These are phyloP conservation scores for Eutypa lata DNA, from an alignment of 2,329 filamentous ascomycete genomes.

Conservation along the genomic window DNA sequence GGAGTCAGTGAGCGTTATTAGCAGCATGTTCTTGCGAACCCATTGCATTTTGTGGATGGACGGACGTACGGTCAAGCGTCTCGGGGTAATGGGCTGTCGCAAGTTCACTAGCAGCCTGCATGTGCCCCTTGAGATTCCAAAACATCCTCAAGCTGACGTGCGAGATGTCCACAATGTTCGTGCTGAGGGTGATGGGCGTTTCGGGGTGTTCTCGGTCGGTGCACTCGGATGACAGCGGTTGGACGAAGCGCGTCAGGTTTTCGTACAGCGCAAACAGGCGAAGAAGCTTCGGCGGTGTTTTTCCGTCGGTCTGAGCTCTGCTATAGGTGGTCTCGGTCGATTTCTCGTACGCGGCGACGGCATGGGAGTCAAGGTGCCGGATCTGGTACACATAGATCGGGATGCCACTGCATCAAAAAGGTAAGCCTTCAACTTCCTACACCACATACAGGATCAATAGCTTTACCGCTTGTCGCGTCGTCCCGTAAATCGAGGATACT, in stretches of 20 bases:
- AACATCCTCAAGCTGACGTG: constrained; percentile 88
- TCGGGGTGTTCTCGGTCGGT: constrained; percentile 66
- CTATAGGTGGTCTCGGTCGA: constrained; percentile 45
- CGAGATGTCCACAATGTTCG: constrained; percentile 91
- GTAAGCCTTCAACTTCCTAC: background rate
- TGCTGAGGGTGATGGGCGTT: constrained; percentile 88
- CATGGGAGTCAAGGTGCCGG: constrained; percentile 76
- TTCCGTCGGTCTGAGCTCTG: constrained; percentile 62
- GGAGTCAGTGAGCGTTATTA: background rate
- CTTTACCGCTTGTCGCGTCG: constrained; percentile 67
- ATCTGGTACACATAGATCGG: constrained; percentile 92
- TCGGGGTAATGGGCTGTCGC: constrained; percentile 95
- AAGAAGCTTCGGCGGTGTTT: constrained; percentile 71
- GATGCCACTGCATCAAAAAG: constrained; percentile 64
- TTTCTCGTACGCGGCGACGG: constrained; percentile 75
- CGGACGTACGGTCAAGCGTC: constrained; percentile 72
- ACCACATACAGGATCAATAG: background rate
- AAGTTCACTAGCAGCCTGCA: constrained; percentile 86
- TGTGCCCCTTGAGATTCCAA: constrained; percentile 90
- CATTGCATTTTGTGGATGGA: constrained; percentile 35
- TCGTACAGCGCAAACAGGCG: constrained; percentile 92
- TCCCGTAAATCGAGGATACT: constrained; percentile 96
- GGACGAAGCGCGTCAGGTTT: constrained; percentile 81
- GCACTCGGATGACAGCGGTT: constrained; percentile 79
- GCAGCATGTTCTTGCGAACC: background rate